Evolutionary conservation across 2,329 filamentous ascomycete species (phyloP).

Genomic region (Fusarium robinianum): DNA sequence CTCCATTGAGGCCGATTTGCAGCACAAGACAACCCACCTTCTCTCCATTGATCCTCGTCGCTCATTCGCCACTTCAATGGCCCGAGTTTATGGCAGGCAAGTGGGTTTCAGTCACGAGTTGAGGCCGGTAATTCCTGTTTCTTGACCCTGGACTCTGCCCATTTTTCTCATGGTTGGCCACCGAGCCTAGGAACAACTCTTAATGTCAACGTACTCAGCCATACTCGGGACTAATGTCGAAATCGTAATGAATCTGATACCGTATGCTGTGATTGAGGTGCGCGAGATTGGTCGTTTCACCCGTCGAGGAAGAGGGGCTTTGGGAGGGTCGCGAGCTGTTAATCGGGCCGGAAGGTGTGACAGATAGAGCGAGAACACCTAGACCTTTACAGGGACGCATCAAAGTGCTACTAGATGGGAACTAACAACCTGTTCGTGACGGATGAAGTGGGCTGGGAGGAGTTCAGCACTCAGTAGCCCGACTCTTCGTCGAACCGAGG

Average conservation of each 20-base stretch:
- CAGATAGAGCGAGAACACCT: slow-evolving; percentile 33
- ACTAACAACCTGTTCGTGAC: slow-evolving; percentile 33
- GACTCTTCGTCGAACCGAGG: slow-evolving; percentile 36
- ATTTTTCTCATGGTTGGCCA: slow-evolving; percentile 41
- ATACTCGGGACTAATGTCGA: slow-evolving; percentile 33
- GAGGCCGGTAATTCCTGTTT: slow-evolving; percentile 35
- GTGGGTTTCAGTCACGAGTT: slow-evolving; percentile 39
- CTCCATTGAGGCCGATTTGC: too few relatives aligned
- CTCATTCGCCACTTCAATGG: too few relatives aligned
- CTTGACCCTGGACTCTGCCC: slow-evolving; percentile 24
- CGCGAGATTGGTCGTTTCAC: slow-evolving; percentile 38
- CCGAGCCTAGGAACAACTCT: slow-evolving; percentile 37
- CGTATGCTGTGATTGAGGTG: slow-evolving; percentile 30
- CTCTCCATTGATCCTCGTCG: too few relatives aligned
- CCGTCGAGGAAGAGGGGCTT: slow-evolving; percentile 38
- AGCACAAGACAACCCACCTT: too few relatives aligned
- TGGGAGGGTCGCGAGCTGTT: slow-evolving; percentile 28
- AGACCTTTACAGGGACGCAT: slow-evolving; percentile 39
- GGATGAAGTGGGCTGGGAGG: slow-evolving; percentile 33
- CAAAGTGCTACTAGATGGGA: slow-evolving; percentile 41
- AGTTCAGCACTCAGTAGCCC: slow-evolving; percentile 23
- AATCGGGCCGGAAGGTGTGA: slow-evolving; percentile 33
- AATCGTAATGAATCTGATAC: slow-evolving; percentile 38
- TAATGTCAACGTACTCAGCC: slow-evolving; percentile 37
- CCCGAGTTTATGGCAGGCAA: too few relatives aligned